A percentile compares a stretch with the other conserved stretches of the same genome.
Evolutionary conservation across 1,284 basidiomycete species (phyloP).

Genomic region (Thecaphora thlaspeos): DNA sequence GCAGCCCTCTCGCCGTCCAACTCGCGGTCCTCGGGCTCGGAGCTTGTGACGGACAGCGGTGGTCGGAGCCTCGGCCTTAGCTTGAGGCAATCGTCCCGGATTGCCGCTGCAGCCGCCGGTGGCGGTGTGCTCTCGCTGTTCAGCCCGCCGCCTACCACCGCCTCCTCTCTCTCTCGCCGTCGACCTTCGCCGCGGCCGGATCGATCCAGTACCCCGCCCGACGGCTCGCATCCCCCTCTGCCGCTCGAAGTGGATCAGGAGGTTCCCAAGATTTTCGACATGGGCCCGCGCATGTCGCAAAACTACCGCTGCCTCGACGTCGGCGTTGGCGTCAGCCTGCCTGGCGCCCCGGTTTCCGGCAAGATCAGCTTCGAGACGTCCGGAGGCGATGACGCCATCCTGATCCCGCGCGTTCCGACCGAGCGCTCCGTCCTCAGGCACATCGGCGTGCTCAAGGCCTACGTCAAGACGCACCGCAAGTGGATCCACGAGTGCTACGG

Average conservation of each 20-base stretch:
- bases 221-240: slow-evolving; percentile 34
- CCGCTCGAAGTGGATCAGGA: slow-evolving; percentile 37
- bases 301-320: slow-evolving; percentile 39
- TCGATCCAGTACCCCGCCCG: slow-evolving; percentile 26
- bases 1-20: slow-evolving; percentile 5
- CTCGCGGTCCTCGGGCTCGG: background rate
- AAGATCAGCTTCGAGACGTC: slow-evolving; percentile 39
- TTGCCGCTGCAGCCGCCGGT: too few relatives aligned
- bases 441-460: slow-evolving; percentile 41
- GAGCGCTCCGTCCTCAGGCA: slow-evolving; percentile 37
- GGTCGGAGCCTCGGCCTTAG: too few relatives aligned
- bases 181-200: too few relatives aligned
- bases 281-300: slow-evolving; percentile 40
- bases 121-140: too few relatives aligned
- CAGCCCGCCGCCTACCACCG: too few relatives aligned
- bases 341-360: slow-evolving; percentile 28
- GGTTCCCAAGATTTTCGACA: slow-evolving; percentile 31
- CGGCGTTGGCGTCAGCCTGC: slow-evolving; percentile 14
- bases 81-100: too few relatives aligned
- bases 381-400: slow-evolving; percentile 44
- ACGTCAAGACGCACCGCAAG: slow-evolving; percentile 37
- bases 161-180: too few relatives aligned
- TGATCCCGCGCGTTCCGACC: slow-evolving; percentile 42
- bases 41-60: too few relatives aligned
- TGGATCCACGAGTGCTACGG: slow-evolving; percentile 43